Evolutionary conservation across 179 eudicot species (phyloP).

Genomic region (Vitellaria paradoxa): DNA sequence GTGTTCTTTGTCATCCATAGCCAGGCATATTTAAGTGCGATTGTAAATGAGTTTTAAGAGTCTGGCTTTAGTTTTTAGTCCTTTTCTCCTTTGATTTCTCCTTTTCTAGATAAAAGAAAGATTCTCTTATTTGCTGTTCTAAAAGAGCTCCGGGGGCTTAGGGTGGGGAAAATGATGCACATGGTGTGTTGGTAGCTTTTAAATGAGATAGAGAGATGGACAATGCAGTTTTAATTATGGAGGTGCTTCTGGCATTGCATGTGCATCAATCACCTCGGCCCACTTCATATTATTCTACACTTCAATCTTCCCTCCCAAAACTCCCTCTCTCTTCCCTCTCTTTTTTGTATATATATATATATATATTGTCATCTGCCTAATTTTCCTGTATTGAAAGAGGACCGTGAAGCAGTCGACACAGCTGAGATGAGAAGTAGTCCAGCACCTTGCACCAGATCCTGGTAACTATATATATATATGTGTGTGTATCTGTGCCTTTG

Average conservation of each 20-base stretch:
- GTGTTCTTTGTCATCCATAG: constrained; percentile 35
- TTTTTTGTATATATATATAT: constrained; percentile 9
- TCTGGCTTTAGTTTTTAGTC: constrained; percentile 26
- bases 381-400: background rate
- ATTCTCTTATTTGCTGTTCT: constrained; percentile 1
- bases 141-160: no score
- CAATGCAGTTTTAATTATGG: no score
- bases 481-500: no score
- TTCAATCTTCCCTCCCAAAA: no score
- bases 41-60: constrained; percentile 16
- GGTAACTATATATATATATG: constrained; percentile 17
- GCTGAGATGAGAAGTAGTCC: constrained; percentile 22
- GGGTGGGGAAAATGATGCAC: constrained; percentile 45
- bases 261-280: no score
- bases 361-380: constrained; percentile 9
- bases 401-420: constrained; percentile 5
- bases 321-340: background rate
- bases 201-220: constrained; percentile 15
- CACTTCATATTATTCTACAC: no score
- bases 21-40: constrained; percentile 40
- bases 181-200: constrained; percentile 38
- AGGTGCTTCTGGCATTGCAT: no score
- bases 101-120: constrained; percentile 22
- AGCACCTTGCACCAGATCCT: constrained; percentile 35
- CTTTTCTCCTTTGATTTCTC: constrained; percentile 20